Conservation (phyloP, 192 early-diverging fungal genomes). For the Backusella australiensis region DNA sequence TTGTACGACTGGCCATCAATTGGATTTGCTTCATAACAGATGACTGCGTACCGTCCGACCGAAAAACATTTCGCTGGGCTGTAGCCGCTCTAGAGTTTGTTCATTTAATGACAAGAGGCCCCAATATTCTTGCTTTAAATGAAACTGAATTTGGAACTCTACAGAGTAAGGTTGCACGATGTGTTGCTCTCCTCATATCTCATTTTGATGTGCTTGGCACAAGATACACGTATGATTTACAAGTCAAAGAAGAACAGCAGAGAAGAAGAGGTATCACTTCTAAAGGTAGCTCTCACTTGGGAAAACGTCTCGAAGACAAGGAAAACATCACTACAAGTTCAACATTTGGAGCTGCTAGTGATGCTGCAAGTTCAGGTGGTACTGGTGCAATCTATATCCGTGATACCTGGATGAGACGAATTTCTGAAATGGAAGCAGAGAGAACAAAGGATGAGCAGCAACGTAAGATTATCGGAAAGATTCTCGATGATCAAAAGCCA, state of each 20-base stretch:
- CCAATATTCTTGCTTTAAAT: slow-evolving; percentile 64
- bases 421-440: slow-evolving; percentile 55
- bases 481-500: slow-evolving; percentile 72
- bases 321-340: slow-evolving; percentile 31
- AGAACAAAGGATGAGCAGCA: slow-evolving; percentile 48
- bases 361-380: slow-evolving; percentile 14
- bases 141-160: slow-evolving; percentile 72
- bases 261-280: slow-evolving; percentile 22
- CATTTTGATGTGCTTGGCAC: slow-evolving; percentile 82
- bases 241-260: slow-evolving; percentile 28
- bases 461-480: slow-evolving; percentile 66
- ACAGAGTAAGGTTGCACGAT: slow-evolving; percentile 69
- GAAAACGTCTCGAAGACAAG: slow-evolving; percentile 25
- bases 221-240: slow-evolving; percentile 41
- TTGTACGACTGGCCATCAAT: slow-evolving; percentile 74
- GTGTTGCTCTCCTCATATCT: slow-evolving; percentile 76
- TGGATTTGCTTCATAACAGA: slow-evolving; percentile 87
- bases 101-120: slow-evolving; percentile 71
- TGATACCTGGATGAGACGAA: slow-evolving; percentile 48
- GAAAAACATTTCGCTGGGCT: slow-evolving; percentile 82
- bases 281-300: slow-evolving; percentile 22
- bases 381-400: slow-evolving; percentile 32
- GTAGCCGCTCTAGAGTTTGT: slow-evolving; percentile 83
- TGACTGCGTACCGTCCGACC: slow-evolving; percentile 77
- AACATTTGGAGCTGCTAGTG: slow-evolving; percentile 30